Evolutionary conservation across 75 land plant genomes (phyloP).

Genomic region (Larix kaempferi): DNA sequence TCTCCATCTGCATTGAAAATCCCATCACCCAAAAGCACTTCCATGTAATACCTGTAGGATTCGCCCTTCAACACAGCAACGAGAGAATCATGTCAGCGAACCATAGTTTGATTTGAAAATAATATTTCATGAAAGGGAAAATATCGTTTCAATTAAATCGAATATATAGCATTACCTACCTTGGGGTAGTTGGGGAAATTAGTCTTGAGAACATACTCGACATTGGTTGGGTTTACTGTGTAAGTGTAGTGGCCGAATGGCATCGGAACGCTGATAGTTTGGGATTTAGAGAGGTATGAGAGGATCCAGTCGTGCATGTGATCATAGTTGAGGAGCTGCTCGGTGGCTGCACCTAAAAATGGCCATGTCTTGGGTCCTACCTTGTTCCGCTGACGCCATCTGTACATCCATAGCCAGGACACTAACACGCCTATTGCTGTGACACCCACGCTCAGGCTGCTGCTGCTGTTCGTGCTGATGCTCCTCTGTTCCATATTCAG

Average conservation of each 20-base stretch:
- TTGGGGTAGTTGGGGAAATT: constrained; percentile 77
- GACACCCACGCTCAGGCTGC: constrained; percentile 1
- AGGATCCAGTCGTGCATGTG: constrained; percentile 89
- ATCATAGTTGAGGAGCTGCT: constrained; percentile 63
- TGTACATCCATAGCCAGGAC: constrained; percentile 56
- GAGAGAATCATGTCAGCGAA: not conserved
- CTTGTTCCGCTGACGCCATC: constrained; percentile 42
- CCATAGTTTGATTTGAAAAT: not conserved
- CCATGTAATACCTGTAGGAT: constrained; percentile 59
- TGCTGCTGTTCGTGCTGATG: not conserved
- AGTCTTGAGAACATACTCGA: constrained; percentile 74
- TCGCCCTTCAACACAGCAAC: constrained; percentile 47
- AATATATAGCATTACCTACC: constrained; percentile 27
- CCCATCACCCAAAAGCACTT: constrained; percentile 84
- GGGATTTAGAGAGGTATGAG: constrained; percentile 41
- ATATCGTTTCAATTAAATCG: not conserved
- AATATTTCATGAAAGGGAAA: not conserved
- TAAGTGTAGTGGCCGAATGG: constrained; percentile 58
- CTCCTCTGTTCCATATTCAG: too few species aligned
- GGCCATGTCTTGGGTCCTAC: constrained; percentile 93
- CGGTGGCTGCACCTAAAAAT: constrained; percentile 65
- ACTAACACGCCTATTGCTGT: constrained; percentile 11
- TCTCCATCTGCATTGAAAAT: constrained; percentile 95
- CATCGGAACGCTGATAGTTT: constrained; percentile 61
- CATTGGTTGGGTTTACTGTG: constrained; percentile 82